Conservation (phyloP, 1,139 yeast species). For the Wickerhamomyces sp. region DNA sequence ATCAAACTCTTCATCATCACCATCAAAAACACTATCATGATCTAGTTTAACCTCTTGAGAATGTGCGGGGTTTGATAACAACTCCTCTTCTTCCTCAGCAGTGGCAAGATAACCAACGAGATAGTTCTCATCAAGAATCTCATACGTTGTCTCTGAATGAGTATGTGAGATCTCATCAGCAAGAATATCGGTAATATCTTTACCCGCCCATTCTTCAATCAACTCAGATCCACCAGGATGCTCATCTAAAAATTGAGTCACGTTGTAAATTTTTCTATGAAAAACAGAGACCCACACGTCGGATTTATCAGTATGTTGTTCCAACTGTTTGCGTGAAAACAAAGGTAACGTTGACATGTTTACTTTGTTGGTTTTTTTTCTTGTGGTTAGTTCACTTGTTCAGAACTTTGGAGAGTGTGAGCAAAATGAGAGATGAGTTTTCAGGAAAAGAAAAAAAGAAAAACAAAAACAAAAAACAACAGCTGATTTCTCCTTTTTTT, state of each 20-base stretch:
- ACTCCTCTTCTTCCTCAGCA: conserved; percentile 50
- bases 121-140: conserved; percentile 76
- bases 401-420: too few relatives aligned
- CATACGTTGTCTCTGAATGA: conserved; percentile 85
- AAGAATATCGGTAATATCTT: conserved; percentile 76
- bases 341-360: conserved; percentile 34
- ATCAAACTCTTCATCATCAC: conserved; percentile 30
- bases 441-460: too few relatives aligned
- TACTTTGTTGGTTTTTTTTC: too few relatives aligned
- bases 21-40: too few relatives aligned
- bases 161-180: conserved; percentile 64
- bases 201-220: conserved; percentile 72
- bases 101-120: conserved; percentile 61
- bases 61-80: conserved; percentile 36
- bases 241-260: conserved; percentile 69
- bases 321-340: conserved; percentile 39
- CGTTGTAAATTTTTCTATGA: conserved; percentile 77
- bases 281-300: conserved; percentile 78
- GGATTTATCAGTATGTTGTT: conserved; percentile 40
- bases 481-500: too few relatives aligned
- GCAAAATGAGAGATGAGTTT: too few relatives aligned
- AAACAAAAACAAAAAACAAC: too few relatives aligned
- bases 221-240: conserved; percentile 88
- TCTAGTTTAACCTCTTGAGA: conserved; percentile 34
- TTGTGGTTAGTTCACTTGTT: too few relatives aligned